These are phyloP conservation scores for Xylaria acuta DNA, from an alignment of 495 filamentous ascomycete species.

Conservation along the genomic window DNA sequence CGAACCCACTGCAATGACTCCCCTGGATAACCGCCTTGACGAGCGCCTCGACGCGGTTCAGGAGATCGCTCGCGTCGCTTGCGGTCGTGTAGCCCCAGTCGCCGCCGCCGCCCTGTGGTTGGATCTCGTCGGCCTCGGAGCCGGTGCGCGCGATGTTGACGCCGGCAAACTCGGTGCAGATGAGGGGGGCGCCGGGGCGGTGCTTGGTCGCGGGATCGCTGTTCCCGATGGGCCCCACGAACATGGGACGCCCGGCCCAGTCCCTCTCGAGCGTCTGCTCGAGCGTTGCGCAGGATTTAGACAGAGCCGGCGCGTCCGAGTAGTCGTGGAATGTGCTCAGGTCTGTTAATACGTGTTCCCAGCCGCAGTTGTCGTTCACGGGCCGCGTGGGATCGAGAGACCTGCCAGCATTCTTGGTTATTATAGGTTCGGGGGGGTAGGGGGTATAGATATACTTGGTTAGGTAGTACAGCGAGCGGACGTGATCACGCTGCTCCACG, in stretches of 20 bases:
- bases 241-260: slow-evolving; percentile 52
- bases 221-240: slow-evolving; percentile 47
- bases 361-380: slow-evolving; percentile 70
- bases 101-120: slow-evolving; percentile 28
- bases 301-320: slow-evolving; percentile 55
- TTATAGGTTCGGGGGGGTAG: background rate
- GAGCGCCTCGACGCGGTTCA: slow-evolving; percentile 38
- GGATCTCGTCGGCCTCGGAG: slow-evolving; percentile 37
- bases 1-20: slow-evolving; percentile 39
- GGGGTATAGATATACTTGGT: slow-evolving; percentile 56
- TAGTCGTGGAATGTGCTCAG: slow-evolving; percentile 69
- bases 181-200: slow-evolving; percentile 56
- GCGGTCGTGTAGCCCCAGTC: slow-evolving; percentile 50
- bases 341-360: slow-evolving; percentile 65
- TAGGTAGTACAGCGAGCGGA: slow-evolving; percentile 62
- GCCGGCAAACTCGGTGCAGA: slow-evolving; percentile 66
- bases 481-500: slow-evolving; percentile 62
- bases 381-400: slow-evolving; percentile 61
- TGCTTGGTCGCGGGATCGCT: slow-evolving; percentile 54
- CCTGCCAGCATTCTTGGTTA: slow-evolving; percentile 39
- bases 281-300: slow-evolving; percentile 52
- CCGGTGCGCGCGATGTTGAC: slow-evolving; percentile 59
- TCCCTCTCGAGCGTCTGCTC: slow-evolving; percentile 55
- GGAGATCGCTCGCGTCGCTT: slow-evolving; percentile 39
- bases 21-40: slow-evolving; percentile 37